Evolutionary conservation across 768 basidiomycete genomes (phyloP).

Genomic region (Panellus pusillus): DNA sequence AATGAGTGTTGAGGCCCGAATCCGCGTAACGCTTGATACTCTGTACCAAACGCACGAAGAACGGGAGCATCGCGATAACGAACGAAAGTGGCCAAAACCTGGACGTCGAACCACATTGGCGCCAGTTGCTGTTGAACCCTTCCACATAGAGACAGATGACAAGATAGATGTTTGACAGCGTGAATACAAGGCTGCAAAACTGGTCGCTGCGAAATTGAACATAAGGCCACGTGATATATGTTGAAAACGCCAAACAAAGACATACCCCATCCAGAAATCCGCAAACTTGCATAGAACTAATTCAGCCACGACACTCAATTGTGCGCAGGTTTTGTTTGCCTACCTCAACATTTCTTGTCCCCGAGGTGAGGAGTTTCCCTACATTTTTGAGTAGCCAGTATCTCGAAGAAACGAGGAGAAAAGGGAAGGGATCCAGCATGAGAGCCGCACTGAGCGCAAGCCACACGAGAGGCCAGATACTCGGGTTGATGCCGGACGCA

Average conservation of each 20-base stretch:
- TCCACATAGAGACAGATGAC: conserved; percentile 71
- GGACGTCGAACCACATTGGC: conserved; percentile 44
- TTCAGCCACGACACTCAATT: background rate
- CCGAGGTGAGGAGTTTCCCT: conserved; percentile 65
- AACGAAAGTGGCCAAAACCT: conserved; percentile 64
- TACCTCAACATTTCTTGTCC: conserved; percentile 75
- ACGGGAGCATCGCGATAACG: conserved; percentile 62
- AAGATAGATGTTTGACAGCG: conserved; percentile 70
- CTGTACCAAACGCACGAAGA: conserved; percentile 78
- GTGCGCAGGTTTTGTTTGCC: conserved; percentile 21
- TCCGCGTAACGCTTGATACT: conserved; percentile 86
- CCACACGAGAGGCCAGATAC: conserved; percentile 83
- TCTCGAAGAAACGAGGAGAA: conserved; percentile 62
- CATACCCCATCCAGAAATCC: conserved; percentile 89
- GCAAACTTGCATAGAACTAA: conserved; percentile 51
- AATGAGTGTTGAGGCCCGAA: conserved; percentile 69
- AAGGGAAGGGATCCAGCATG: conserved; percentile 75
- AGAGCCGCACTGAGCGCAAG: conserved; percentile 57
- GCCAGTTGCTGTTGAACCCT: conserved; percentile 51
- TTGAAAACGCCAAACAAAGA: background rate
- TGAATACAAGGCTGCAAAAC: conserved; percentile 77
- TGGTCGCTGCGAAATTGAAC: conserved; percentile 56
- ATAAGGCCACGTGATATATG: background rate
- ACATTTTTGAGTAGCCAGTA: conserved; percentile 79
- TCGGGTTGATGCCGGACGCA: conserved; percentile 51